A percentile compares a stretch with the other conserved stretches of the same genome.
Evolutionary conservation across 2,329 filamentous ascomycete species (phyloP).

Genomic region (Simplicillium sp.): DNA sequence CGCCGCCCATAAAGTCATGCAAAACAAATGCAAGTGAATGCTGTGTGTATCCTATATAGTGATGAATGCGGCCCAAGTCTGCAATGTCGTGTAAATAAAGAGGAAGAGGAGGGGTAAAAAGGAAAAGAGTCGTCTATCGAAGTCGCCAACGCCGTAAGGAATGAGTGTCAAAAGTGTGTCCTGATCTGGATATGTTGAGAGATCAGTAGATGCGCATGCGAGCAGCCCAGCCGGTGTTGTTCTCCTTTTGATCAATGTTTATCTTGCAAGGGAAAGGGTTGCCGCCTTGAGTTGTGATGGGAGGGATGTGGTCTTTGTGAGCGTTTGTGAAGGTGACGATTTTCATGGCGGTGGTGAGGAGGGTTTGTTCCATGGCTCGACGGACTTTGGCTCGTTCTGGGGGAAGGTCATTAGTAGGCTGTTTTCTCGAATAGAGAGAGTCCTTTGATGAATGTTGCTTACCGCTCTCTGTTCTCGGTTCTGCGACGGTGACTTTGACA

Average conservation of each 20-base stretch:
- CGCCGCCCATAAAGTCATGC: too few species aligned
- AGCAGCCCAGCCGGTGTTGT: constrained; percentile 58
- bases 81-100: too few species aligned
- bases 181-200: not conserved
- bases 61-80: too few species aligned
- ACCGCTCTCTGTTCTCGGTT: constrained; percentile 83
- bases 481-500: constrained; percentile 84
- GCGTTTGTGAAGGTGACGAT: constrained; percentile 79
- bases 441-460: constrained; percentile 26
- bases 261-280: constrained; percentile 97
- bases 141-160: too few species aligned
- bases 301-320: constrained; percentile 93
- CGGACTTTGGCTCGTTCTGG: constrained; percentile 80
- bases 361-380: constrained; percentile 80
- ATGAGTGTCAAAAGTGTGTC: too few species aligned
- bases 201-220: constrained; percentile 64
- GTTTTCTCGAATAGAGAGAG: not conserved
- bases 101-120: too few species aligned
- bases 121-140: too few species aligned
- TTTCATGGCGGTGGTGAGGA: constrained; percentile 81
- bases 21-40: not conserved
- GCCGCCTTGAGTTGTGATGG: constrained; percentile 85
- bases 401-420: not conserved
- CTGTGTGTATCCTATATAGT: too few species aligned
- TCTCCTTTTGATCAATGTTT: constrained; percentile 72